A percentile compares a stretch with the other conserved stretches of the same genome.
Evolutionary conservation across 2,329 filamentous ascomycete species (phyloP).

Genomic region (Apiospora sp.): DNA sequence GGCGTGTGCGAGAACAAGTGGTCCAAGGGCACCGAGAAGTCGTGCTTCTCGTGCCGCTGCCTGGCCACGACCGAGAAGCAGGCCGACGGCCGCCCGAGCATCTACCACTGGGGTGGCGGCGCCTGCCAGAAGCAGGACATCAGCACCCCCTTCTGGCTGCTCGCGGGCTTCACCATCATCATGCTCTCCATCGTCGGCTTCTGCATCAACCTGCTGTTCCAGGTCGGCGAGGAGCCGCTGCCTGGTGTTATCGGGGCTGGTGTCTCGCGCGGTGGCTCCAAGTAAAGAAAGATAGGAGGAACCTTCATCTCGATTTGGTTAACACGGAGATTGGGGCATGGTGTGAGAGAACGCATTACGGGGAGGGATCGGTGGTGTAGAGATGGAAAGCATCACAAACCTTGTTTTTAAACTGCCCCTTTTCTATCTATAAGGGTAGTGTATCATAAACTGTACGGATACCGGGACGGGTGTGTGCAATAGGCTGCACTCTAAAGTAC

Average conservation of each 20-base stretch:
- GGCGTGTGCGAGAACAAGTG: constrained; percentile 78
- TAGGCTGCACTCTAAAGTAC: constrained; percentile 9
- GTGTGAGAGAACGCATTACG: neutral
- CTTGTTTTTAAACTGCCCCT: constrained; percentile 6
- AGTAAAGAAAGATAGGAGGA: constrained; percentile 47
- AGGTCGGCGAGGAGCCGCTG: constrained; percentile 84
- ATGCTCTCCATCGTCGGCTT: constrained; percentile 73
- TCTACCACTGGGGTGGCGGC: constrained; percentile 81
- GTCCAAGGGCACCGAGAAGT: constrained; percentile 45
- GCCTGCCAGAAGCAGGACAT: constrained; percentile 93
- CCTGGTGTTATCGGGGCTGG: constrained; percentile 97
- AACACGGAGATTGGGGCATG: neutral
- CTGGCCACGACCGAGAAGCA: constrained; percentile 60
- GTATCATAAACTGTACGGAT: constrained; percentile 29
- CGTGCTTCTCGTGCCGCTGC: constrained; percentile 85
- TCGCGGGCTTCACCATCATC: constrained; percentile 76
- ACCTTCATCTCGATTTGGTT: too few relatives aligned
- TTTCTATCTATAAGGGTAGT: constrained; percentile 25
- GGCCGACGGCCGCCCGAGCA: constrained; percentile 55
- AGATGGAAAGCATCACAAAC: constrained; percentile 15
- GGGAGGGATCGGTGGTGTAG: neutral
- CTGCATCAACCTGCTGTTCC: constrained; percentile 80
- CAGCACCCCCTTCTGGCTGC: constrained; percentile 87
- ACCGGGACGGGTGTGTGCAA: constrained; percentile 7
- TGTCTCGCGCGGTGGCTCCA: constrained; percentile 71